Evolutionary conservation across 148 eudicot species (phyloP).

Genomic region (Fagopyrum esculentum): DNA sequence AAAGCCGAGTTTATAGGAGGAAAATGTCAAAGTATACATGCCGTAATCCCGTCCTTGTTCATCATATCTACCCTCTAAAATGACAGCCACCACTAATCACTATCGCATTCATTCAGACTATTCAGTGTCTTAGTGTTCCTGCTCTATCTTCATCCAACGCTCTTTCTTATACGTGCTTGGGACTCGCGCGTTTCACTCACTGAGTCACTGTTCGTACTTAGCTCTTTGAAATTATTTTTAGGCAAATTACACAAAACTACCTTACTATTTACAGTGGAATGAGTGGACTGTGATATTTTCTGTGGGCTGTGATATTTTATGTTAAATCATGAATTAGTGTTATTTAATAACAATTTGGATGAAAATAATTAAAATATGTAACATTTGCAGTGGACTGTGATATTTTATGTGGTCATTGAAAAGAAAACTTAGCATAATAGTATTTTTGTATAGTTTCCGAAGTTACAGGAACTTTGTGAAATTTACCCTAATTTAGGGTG

Average conservation of each 20-base stretch:
- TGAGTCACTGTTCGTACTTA: not conserved
- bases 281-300: no score
- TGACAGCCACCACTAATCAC: conserved; percentile 7
- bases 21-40: not conserved
- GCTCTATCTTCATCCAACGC: not conserved
- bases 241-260: not conserved
- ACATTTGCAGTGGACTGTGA: no score
- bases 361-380: no score
- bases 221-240: not conserved
- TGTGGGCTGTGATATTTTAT: no score
- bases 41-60: conserved; percentile 11
- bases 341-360: no score
- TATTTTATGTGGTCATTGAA: no score
- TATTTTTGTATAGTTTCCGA: no score
- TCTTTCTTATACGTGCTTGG: not conserved
- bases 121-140: not conserved
- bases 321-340: no score
- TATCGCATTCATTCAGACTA: not conserved
- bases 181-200: not conserved
- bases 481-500: no score
- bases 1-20: not conserved
- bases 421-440: no score
- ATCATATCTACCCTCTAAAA: not conserved
- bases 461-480: no score
- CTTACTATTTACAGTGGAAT: no score